Conservation (phyloP, 495 filamentous ascomycete genomes). For the Neurospora tetrasperma region DNA sequence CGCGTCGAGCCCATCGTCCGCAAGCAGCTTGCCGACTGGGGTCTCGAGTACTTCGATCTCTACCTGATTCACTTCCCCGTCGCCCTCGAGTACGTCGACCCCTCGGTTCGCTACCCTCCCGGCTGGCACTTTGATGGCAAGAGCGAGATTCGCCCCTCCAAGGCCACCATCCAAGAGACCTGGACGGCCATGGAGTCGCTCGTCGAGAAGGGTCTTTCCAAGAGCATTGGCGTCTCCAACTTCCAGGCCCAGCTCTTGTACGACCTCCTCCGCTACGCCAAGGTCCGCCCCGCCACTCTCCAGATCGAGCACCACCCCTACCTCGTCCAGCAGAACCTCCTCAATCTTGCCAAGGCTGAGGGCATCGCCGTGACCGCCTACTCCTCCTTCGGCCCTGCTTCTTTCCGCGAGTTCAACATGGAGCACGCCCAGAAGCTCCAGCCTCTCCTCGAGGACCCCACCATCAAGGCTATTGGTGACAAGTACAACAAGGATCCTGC, state of each 20-base stretch:
- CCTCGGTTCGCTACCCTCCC: conserved; percentile 66
- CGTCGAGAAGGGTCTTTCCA: conserved; percentile 56
- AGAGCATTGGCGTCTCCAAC: conserved; percentile 81
- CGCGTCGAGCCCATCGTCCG: conserved; percentile 61
- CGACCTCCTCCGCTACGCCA: conserved; percentile 78
- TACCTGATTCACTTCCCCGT: conserved; percentile 80
- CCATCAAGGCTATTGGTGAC: conserved; percentile 53
- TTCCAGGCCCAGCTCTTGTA: conserved; percentile 75
- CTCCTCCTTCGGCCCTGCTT: conserved; percentile 79
- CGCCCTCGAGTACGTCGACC: conserved; percentile 69
- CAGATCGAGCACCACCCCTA: conserved; percentile 99
- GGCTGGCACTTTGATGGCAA: conserved; percentile 60
- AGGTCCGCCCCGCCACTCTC: conserved; percentile 65
- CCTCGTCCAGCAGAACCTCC: conserved; percentile 67
- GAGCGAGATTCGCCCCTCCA: conserved; percentile 45
- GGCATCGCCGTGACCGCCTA: conserved; percentile 79
- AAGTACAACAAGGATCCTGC: conserved; percentile 68
- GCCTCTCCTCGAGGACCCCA: conserved; percentile 58
- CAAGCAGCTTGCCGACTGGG: conserved; percentile 71
- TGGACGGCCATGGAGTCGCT: conserved; percentile 79
- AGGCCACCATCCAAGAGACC: conserved; percentile 73
- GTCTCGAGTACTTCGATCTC: conserved; percentile 76
- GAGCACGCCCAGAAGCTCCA: conserved; percentile 56
- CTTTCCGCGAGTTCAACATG: conserved; percentile 74
- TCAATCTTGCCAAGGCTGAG: conserved; percentile 60